Evolutionary conservation across 164 flowering plant genomes (phyloP).

Genomic region (Chloranthus sessilifolius): DNA sequence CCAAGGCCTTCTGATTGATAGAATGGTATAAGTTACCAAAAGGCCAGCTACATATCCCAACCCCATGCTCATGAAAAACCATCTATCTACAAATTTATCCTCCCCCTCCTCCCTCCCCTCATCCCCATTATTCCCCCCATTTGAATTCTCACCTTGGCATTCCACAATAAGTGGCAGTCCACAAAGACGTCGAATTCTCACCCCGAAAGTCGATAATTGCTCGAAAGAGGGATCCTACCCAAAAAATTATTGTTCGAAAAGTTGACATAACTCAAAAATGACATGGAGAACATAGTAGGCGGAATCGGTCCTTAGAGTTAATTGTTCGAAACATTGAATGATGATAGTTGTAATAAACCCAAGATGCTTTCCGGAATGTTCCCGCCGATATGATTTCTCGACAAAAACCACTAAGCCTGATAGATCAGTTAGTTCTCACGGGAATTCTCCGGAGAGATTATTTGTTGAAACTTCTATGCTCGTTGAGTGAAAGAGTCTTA

Average conservation of each 20-base stretch:
- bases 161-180: slow-evolving; percentile 25
- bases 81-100: slow-evolving; percentile 18
- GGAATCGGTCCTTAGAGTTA: slow-evolving; percentile 42
- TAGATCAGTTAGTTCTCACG: slow-evolving; percentile 20
- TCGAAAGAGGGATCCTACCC: slow-evolving; percentile 31
- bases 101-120: too few species aligned
- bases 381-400: slow-evolving; percentile 31
- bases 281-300: slow-evolving; percentile 23
- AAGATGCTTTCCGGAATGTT: slow-evolving; percentile 31
- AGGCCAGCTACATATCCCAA: slow-evolving; percentile 38
- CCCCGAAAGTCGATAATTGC: slow-evolving; percentile 29
- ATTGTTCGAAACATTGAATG: slow-evolving; percentile 47
- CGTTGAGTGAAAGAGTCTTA: slow-evolving; percentile 26
- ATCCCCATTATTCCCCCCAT: slow-evolving; percentile 1
- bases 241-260: slow-evolving; percentile 42
- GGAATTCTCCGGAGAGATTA: slow-evolving; percentile 23
- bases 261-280: slow-evolving; percentile 26
- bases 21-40: slow-evolving; percentile 16
- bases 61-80: slow-evolving; percentile 40
- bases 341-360: slow-evolving; percentile 19
- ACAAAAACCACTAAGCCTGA: slow-evolving; percentile 21
- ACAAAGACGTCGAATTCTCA: slow-evolving; percentile 34
- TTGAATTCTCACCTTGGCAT: slow-evolving; percentile 12
- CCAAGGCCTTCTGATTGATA: slow-evolving; percentile 30
- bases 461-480: slow-evolving; percentile 34